These are phyloP conservation scores for Pseudevernia furfuracea DNA, from an alignment of 495 filamentous ascomycete genomes.

Conservation along the genomic window DNA sequence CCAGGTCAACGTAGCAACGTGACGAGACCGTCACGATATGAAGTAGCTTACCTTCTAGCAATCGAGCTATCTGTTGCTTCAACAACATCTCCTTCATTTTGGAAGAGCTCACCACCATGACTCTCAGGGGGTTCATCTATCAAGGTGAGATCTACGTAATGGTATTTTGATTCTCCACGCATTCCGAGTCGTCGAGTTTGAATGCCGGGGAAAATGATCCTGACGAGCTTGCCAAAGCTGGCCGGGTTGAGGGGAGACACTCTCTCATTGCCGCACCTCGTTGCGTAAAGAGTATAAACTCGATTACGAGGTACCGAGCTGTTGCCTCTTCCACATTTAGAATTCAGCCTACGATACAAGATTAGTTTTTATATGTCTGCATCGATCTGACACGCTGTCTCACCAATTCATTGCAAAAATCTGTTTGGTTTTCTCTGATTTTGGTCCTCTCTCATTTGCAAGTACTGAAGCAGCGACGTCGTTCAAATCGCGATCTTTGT, in stretches of 20 bases:
- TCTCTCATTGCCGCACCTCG: constrained; percentile 79
- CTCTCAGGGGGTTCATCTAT: constrained; percentile 42
- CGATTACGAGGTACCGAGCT: constrained; percentile 82
- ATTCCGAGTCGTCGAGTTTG: constrained; percentile 88
- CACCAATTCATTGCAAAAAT: constrained; percentile 98
- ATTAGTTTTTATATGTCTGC: constrained; percentile 26
- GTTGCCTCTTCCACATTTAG: constrained; percentile 70
- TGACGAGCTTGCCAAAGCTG: constrained; percentile 93
- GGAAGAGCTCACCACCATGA: constrained; percentile 11
- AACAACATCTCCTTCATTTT: neutral
- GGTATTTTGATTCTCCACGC: constrained; percentile 95
- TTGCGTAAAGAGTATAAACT: constrained; percentile 89
- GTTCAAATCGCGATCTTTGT: constrained; percentile 63
- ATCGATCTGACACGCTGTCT: constrained; percentile 22
- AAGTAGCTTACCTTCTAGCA: constrained; percentile 17
- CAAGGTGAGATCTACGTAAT: constrained; percentile 84
- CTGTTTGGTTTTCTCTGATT: constrained; percentile 90
- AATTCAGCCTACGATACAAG: constrained; percentile 58
- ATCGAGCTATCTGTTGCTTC: neutral
- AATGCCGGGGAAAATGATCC: constrained; percentile 89
- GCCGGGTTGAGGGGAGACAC: constrained; percentile 92
- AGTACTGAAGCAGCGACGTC: constrained; percentile 78
- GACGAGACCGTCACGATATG: neutral
- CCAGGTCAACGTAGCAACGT: neutral
- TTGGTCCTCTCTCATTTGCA: constrained; percentile 65